A percentile compares a stretch with the other conserved stretches of the same genome.
These are phyloP conservation scores for Chrysophaeum taylorii DNA, from an alignment of 352 stramenopile species.

Conservation along the genomic window DNA sequence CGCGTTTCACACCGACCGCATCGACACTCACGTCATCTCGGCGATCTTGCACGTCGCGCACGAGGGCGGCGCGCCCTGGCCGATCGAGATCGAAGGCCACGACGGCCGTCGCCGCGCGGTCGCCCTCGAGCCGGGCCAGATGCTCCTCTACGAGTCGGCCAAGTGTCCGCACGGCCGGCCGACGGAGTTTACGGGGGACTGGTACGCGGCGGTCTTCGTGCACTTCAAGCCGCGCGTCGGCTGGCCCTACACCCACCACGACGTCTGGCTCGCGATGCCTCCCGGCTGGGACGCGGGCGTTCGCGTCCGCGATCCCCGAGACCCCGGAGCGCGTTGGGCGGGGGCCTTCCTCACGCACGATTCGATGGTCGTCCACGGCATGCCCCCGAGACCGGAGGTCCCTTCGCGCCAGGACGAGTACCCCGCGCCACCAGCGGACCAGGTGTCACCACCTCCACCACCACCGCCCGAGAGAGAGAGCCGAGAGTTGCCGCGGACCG, in stretches of 20 bases:
- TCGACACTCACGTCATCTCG: conserved; percentile 24
- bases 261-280: conserved; percentile 10
- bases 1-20: conserved; percentile 19
- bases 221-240: conserved; percentile 18
- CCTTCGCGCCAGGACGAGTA: background rate
- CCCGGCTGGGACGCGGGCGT: conserved; percentile 7
- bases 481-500: background rate
- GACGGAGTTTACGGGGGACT: conserved; percentile 10
- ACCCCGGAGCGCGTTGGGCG: background rate
- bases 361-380: background rate
- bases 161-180: conserved; percentile 21
- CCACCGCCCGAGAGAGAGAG: too few relatives aligned
- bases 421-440: background rate
- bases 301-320: background rate
- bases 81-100: conserved; percentile 26
- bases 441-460: too few relatives aligned
- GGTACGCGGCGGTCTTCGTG: conserved; percentile 24
- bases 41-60: conserved; percentile 24
- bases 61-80: conserved; percentile 18
- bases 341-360: conserved; percentile 9
- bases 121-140: conserved; percentile 19
- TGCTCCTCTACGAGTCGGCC: conserved; percentile 25
- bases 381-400: background rate
- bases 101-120: conserved; percentile 21
- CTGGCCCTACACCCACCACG: conserved; percentile 2